Base-by-base conservation (phyloP, 1,139 yeast species). In the Entelexis sorbosivorans region DNA sequence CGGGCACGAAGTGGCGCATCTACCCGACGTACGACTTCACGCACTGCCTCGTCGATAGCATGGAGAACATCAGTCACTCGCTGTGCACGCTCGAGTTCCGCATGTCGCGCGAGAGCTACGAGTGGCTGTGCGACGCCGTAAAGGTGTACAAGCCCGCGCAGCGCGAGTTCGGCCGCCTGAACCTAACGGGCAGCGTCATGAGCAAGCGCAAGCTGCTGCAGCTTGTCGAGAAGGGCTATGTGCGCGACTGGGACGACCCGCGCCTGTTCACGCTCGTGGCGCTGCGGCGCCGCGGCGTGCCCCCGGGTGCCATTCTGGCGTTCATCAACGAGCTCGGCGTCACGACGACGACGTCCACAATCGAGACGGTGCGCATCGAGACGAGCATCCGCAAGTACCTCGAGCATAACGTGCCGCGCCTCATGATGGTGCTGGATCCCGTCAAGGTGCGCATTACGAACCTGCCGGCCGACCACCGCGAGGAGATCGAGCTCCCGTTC, bases 21-120 rank as follows among this genome's bases (percentile, higher is more conserved):
- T 93, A 93, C 65, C 99, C 99, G 57, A 93, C 98, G 19, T 93
- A 93, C 66, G 98, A 93, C 67, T 93, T 93, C 71, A 91, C 98
- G 26, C 98, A 91, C 78, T 91, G 98, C 79, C 76, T 93, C 69
- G 97, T 91, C 47, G 99, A 93, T 83, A 83, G 95, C 44, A 77
- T 93, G 64, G 99, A 93, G 70, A 88, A 91, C 67, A 91, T 93
- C 60, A 80, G 95, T 38, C 98, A 91, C 64, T 87, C 96, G 33
- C 73, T 91, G 63, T 91, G 97, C 73, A 91, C 98, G 38, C 83
- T 95, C 47, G 98, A 91, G 70, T 93, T 93, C 69, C 81, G 83
- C 59, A 73, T 88, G 55, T 83, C 95, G 26, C 79, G 98, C 65
- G 96, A 88, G 70, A 82, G 94, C 61, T 93, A 93, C 67, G 98